phyloP scores from a whole-genome alignment of 345 rosid genomes.

The Corchorus capsularis region DNA sequence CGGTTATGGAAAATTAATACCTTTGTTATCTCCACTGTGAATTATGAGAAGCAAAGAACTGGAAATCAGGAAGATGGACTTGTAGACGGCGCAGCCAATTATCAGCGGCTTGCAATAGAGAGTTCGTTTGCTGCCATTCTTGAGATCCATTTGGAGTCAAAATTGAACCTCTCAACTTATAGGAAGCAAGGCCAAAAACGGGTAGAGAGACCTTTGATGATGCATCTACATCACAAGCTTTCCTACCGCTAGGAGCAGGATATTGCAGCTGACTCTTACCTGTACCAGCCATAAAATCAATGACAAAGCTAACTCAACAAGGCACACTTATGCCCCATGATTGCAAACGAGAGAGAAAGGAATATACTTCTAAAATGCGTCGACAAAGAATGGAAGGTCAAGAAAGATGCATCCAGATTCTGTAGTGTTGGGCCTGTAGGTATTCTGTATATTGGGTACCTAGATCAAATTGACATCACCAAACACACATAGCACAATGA shows the following conservation, averaged over 20 bases:
- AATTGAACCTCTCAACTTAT: constrained; percentile 63
- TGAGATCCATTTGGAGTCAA: constrained; percentile 47
- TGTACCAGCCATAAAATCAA: constrained; percentile 23
- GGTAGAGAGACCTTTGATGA: constrained; percentile 51
- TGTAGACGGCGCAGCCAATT: constrained; percentile 46
- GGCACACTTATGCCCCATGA: not conserved
- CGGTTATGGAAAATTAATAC: constrained; percentile 4
- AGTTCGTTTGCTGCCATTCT: constrained; percentile 42
- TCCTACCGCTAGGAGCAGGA: constrained; percentile 32
- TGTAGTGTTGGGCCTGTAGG: constrained; percentile 73
- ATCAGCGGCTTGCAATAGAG: constrained; percentile 49
- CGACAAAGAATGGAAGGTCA: constrained; percentile 78
- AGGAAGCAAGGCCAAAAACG: constrained; percentile 72
- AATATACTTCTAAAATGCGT: constrained; percentile 50
- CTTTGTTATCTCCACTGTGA: constrained; percentile 41
- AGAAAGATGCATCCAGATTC: constrained; percentile 76
- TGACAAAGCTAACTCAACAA: not conserved
- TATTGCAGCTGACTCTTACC: constrained; percentile 40
- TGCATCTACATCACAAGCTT: constrained; percentile 35
- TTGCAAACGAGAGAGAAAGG: constrained; percentile 1
- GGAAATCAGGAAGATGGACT: constrained; percentile 59
- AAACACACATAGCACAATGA: constrained; percentile 13
- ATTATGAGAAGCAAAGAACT: constrained; percentile 49
- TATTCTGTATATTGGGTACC: constrained; percentile 93
- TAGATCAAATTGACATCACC: constrained; percentile 29